These are phyloP conservation scores for Mucor lusitanicus DNA, from an alignment of 371 early-diverging fungal species.

Conservation along the genomic window DNA sequence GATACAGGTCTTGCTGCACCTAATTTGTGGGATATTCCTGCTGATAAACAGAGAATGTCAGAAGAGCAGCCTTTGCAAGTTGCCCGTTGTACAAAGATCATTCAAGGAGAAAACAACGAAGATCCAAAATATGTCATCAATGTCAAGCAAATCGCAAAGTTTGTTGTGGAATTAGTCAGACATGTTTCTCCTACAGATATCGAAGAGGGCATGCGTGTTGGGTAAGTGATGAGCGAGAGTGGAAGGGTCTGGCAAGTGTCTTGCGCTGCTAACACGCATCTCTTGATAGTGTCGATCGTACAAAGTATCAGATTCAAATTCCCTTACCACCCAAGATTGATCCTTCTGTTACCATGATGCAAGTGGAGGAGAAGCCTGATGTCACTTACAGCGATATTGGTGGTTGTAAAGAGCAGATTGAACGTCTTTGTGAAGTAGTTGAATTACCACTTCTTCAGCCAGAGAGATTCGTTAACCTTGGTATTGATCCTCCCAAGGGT, in stretches of 20 bases:
- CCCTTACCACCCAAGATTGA: slow-evolving; percentile 96
- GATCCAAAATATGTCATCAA: slow-evolving; percentile 97
- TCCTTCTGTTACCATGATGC: slow-evolving; percentile 98
- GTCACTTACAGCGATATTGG: slow-evolving; percentile 99
- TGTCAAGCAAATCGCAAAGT: slow-evolving; percentile 99
- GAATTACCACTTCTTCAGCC: slow-evolving; percentile 99
- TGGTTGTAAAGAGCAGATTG: slow-evolving; percentile 99
- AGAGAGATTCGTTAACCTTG: slow-evolving; percentile 98
- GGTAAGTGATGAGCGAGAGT: slow-evolving; percentile 56
- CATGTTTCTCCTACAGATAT: slow-evolving; percentile 97
- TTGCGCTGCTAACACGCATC: neutral
- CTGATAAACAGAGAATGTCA: slow-evolving; percentile 95
- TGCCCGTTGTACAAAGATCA: slow-evolving; percentile 98
- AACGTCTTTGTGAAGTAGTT: slow-evolving; percentile 99
- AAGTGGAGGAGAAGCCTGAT: slow-evolving; percentile 99
- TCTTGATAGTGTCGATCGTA: slow-evolving; percentile 89
- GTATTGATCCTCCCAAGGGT: slow-evolving; percentile 99
- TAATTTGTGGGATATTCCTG: slow-evolving; percentile 98
- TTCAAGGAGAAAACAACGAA: slow-evolving; percentile 75
- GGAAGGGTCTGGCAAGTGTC: neutral
- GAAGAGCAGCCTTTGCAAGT: slow-evolving; percentile 99
- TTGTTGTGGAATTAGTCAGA: slow-evolving; percentile 97
- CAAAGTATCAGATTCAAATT: slow-evolving; percentile 97
- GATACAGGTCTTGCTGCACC: slow-evolving; percentile 99
- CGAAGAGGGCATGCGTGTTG: slow-evolving; percentile 99